Percentiles rank a stretch among this genome's conserved stretches.
phyloP scores from a whole-genome alignment of 352 stramenopile species.

The Globisporangium echinulatum region DNA sequence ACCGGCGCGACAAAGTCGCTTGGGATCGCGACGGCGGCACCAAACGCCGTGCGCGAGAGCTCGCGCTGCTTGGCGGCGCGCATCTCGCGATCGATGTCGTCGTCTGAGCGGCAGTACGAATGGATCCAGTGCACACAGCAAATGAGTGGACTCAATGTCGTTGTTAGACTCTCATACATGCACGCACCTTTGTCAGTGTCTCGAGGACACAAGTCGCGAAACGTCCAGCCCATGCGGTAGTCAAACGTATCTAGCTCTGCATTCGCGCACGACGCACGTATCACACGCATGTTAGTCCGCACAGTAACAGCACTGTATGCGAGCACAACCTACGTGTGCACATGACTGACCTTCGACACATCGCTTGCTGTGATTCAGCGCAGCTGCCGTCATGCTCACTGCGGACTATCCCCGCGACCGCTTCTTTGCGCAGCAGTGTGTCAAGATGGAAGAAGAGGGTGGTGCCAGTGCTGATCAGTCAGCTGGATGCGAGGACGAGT shows the following conservation, averaged over 20 bases:
- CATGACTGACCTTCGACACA: conserved; percentile 18
- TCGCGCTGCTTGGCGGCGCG: conserved; percentile 17
- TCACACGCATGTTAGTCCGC: too few species aligned
- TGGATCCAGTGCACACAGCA: too few species aligned
- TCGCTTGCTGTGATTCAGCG: conserved; percentile 16
- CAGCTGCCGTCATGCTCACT: conserved; percentile 2
- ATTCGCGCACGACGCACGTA: too few species aligned
- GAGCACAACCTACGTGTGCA: background rate
- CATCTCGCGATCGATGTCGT: conserved; percentile 10
- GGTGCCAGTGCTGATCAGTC: too few species aligned
- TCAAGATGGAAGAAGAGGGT: too few species aligned
- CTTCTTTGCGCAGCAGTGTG: too few species aligned
- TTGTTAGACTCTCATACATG: too few species aligned
- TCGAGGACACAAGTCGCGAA: conserved; percentile 23
- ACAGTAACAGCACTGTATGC: too few species aligned
- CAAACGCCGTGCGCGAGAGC: conserved; percentile 29
- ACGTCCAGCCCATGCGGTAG: conserved; percentile 53
- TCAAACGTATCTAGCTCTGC: conserved; percentile 55
- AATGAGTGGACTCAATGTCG: background rate
- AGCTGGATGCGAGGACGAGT: too few species aligned
- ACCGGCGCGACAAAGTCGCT: conserved; percentile 36
- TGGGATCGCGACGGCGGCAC: conserved; percentile 24
- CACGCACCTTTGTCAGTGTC: conserved; percentile 11
- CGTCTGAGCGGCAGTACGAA: background rate
- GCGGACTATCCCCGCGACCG: too few species aligned